Base-by-base conservation (phyloP, 352 stramenopile species). In the Peronospora belbahrii region DNA sequence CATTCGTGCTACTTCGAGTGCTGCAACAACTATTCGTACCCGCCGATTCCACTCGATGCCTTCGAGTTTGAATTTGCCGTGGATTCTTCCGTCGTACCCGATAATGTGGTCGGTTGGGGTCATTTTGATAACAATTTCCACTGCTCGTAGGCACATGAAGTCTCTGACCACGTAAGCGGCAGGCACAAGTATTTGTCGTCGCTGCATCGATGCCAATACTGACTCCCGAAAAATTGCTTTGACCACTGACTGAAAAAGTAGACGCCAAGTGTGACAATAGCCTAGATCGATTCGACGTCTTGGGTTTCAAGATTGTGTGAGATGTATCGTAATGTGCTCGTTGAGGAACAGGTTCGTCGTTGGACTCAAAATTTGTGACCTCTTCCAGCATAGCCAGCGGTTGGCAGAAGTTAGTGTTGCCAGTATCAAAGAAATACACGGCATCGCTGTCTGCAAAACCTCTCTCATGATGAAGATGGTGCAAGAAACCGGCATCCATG, bases 401-500 rank as follows among this genome's bases (percentile, higher is more conserved):
- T 17, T 80, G 68, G 20, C 62, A 69, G 19, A 70, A 65, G 7
- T 55, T 47, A 24, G 74, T 70, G 40, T 60, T 75, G 18, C 46
- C 35, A 38, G 69, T 36, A 47, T 84, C 70, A n/a, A 85, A 83
- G 15, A 67, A 79, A 48, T 83, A 83, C 23, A 66, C 43, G 1
- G 57, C 34, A 14, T 47, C 46, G 43, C 11, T 67, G 20, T 53
- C 35, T 37, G 70, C 59, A 31, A 80, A 81, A 6, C 53, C 34
- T 5, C 48, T 56, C 2, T 61, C 48, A 30, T 86, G 74, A 7
- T 39, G 43, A 25, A 67, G 6, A 40, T 85, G 74, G 6, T 85
- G 74, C 23, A 85, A 50, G 35, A 79, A 67, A 0, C 74, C 74
- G 4, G 71, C 68, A 24, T 83, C 74, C 71, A 85, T 85, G 0